These are phyloP conservation scores for Astrothelium subdiscretum DNA, from an alignment of 495 filamentous ascomycete genomes.

Conservation along the genomic window DNA sequence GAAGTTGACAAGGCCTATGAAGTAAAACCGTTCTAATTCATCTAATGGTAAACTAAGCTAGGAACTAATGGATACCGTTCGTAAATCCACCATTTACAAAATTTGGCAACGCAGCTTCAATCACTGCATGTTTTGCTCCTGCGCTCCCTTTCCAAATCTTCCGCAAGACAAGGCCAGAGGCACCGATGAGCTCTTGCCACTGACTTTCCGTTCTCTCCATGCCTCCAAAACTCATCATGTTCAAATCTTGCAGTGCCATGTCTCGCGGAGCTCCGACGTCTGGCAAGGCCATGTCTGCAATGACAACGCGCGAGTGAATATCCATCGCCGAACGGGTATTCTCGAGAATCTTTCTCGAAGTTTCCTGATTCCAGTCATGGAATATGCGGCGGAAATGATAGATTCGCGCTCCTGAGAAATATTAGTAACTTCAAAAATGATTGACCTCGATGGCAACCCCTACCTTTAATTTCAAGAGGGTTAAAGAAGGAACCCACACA, in stretches of 20 bases:
- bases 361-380: not conserved
- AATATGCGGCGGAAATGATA: not conserved
- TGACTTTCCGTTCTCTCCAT: not conserved
- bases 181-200: not conserved
- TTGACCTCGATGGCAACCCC: not conserved
- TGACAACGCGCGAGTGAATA: not conserved
- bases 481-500: not conserved
- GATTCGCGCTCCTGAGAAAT: not conserved
- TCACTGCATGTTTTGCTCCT: not conserved
- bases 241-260: not conserved
- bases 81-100: not conserved
- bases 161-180: not conserved
- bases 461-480: not conserved
- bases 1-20: not conserved
- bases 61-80: not conserved
- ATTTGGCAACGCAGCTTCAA: not conserved
- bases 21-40: not conserved
- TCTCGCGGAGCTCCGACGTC: not conserved
- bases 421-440: not conserved
- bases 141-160: not conserved
- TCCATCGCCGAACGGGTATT: not conserved
- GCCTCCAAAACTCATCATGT: not conserved
- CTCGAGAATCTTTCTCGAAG: not conserved
- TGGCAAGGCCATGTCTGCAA: not conserved
- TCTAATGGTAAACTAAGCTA: not conserved